Base-by-base conservation (phyloP, 169 alveolate genomes). In the Plasmodium gallinaceum region DNA sequence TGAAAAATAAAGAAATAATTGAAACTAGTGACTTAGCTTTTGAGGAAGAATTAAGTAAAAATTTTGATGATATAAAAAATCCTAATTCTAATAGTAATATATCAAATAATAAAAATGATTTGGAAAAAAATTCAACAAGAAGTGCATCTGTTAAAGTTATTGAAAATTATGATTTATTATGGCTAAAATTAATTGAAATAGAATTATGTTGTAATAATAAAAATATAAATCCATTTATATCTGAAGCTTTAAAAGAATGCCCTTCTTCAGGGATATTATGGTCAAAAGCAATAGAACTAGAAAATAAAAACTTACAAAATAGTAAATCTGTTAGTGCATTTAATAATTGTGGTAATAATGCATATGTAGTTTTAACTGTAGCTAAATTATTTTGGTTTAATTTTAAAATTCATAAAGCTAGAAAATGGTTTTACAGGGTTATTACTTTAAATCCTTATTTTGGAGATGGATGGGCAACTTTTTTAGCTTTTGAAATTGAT, bases 391-490 rank as follows among this genome's bases (percentile, higher is more conserved):
- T 98, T 72, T 97, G 99, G 99, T 88, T 88, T 9, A 99, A 97
- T 51, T 95, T 94, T 45, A 98, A 98, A 87, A 88, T 90, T 62
- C 98, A 94, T 12, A 98, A 98, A 92, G 98, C 99, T 12, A 96
- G 99, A 60, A 98, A 96, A 90, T 98, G 99, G 99, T 93, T 98
- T 88, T 95, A 97, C 75, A 95, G 98, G 58, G 98, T 99, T 2
- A 91, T 97, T 32, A 96, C 97, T n/a, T 88, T 96, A 45, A 97
- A 96, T 87, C 96, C 97, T 9, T 88, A 96, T 61, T 83, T 97
- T 54, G 99, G 99, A 16, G 99, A 97, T 80, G 96, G 98, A 9
- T 98, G 99, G 99, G 99, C 98, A 8, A 96, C 98, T 37, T 96
- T 93, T 48, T 91, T 97, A 62, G 98, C 98, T 22, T 97, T 97